These are phyloP conservation scores for Viridothelium virens DNA, from an alignment of 495 filamentous ascomycete genomes.

Conservation along the genomic window DNA sequence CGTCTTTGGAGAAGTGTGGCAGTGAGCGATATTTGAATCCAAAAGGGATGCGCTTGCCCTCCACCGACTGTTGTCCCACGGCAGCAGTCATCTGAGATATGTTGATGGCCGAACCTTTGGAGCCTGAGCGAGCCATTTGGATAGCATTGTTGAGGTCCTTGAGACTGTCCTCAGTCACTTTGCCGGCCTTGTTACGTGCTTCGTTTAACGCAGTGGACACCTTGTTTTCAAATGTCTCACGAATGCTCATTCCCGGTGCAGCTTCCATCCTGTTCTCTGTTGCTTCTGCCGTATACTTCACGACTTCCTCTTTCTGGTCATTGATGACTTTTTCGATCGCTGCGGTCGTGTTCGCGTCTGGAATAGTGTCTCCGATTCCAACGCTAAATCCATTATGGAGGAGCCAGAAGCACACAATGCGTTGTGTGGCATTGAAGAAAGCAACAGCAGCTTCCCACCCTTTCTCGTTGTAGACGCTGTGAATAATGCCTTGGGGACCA, in stretches of 20 bases:
- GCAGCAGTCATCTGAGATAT: conserved; percentile 98
- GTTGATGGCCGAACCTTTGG: conserved; percentile 97
- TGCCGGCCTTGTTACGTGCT: conserved; percentile 92
- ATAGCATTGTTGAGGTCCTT: conserved; percentile 95
- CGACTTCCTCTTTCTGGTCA: conserved; percentile 71
- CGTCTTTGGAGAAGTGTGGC: conserved; percentile 97
- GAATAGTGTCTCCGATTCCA: conserved; percentile 97
- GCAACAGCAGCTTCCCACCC: conserved; percentile 66
- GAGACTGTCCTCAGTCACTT: conserved; percentile 77
- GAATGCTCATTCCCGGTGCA: conserved; percentile 92
- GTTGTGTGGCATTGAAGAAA: conserved; percentile 93
- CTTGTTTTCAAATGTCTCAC: conserved; percentile 94
- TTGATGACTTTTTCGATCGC: conserved; percentile 73
- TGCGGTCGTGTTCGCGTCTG: conserved; percentile 71
- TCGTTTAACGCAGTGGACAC: conserved; percentile 89
- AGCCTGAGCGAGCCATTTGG: conserved; percentile 90
- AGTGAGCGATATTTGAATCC: conserved; percentile 98
- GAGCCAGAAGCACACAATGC: conserved; percentile 93
- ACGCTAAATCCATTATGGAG: conserved; percentile 98
- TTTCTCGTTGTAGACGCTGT: conserved; percentile 93
- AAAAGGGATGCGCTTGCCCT: conserved; percentile 98
- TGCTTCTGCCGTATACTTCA: conserved; percentile 60
- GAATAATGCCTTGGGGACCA: conserved; percentile 76
- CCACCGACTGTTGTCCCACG: conserved; percentile 94
- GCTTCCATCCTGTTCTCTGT: conserved; percentile 80